Conservation (phyloP, 2,329 filamentous ascomycete species). For the Ascomycota sp. region DNA sequence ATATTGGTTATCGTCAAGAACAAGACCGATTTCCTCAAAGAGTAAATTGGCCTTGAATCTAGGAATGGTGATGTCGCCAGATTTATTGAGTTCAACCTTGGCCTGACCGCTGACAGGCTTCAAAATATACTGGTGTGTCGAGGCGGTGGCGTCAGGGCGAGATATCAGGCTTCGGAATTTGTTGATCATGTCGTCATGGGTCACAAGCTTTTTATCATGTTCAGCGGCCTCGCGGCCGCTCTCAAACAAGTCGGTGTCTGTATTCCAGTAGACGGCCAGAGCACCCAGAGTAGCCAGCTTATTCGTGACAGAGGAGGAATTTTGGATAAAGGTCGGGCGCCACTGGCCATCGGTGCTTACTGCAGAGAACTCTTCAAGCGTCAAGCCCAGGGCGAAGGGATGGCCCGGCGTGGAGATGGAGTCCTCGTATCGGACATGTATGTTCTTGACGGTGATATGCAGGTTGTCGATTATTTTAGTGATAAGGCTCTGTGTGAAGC, state of each 20-base stretch:
- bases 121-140: conserved; percentile 74
- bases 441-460: conserved; percentile 94
- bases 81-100: conserved; percentile 89
- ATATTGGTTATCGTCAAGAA: conserved; percentile 96
- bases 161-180: conserved; percentile 65
- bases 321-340: conserved; percentile 90
- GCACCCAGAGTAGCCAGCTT: conserved; percentile 84
- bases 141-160: conserved; percentile 36
- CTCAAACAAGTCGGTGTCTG: conserved; percentile 67
- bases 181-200: conserved; percentile 57
- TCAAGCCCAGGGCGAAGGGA: conserved; percentile 82
- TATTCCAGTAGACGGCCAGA: conserved; percentile 94
- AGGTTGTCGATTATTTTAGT: conserved; percentile 98
- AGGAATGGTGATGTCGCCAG: conserved; percentile 54
- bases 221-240: conserved; percentile 48
- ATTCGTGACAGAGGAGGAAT: conserved; percentile 63
- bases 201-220: conserved; percentile 30
- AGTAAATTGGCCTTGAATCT: conserved; percentile 80
- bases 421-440: conserved; percentile 95
- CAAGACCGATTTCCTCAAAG: conserved; percentile 93
- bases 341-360: conserved; percentile 89
- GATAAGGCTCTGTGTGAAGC: conserved; percentile 83
- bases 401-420: conserved; percentile 88
- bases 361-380: conserved; percentile 88
- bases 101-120: conserved; percentile 91